Evolutionary conservation across 352 stramenopile species (phyloP).

Genomic region (Globisporangium echinulatum): DNA sequence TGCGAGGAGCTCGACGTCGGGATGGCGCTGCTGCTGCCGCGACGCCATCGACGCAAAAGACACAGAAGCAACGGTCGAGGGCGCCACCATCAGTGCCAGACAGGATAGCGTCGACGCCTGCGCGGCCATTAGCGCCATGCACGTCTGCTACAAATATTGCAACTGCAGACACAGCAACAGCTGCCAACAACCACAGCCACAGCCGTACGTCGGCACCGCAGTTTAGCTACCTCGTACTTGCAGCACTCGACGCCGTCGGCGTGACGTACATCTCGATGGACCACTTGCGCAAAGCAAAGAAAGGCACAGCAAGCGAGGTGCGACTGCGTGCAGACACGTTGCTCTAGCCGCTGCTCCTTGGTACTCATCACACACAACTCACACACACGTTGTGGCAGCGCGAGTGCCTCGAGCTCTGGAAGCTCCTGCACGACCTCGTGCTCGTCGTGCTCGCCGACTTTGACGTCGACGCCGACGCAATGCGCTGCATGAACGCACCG

Average conservation of each 20-base stretch:
- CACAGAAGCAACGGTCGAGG: neutral
- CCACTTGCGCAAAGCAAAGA: constrained; percentile 57
- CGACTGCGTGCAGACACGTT: neutral
- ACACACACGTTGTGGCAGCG: constrained; percentile 15
- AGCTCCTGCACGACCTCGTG: constrained; percentile 60
- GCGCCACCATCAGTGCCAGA: too few species aligned
- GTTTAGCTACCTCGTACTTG: constrained; percentile 36
- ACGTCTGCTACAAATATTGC: neutral
- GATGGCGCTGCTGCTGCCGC: too few species aligned
- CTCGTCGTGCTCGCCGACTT: constrained; percentile 56
- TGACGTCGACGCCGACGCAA: constrained; percentile 32
- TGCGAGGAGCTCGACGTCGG: too few species aligned
- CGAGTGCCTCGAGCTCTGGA: constrained; percentile 44
- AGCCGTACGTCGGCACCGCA: constrained; percentile 16
- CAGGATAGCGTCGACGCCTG: neutral
- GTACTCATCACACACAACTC: neutral
- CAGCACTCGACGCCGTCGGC: constrained; percentile 35
- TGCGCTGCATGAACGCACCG: constrained; percentile 20
- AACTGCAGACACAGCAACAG: neutral
- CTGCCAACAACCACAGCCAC: neutral
- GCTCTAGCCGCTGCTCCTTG: neutral
- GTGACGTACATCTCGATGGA: constrained; percentile 49
- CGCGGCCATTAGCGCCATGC: too few species aligned
- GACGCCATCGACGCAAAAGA: too few species aligned
- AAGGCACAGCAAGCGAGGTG: constrained; percentile 28